A percentile compares a stretch with the other conserved stretches of the same genome.
These are phyloP conservation scores for Gossypium aridum DNA, from an alignment of 441 rosid genomes.

Conservation along the genomic window DNA sequence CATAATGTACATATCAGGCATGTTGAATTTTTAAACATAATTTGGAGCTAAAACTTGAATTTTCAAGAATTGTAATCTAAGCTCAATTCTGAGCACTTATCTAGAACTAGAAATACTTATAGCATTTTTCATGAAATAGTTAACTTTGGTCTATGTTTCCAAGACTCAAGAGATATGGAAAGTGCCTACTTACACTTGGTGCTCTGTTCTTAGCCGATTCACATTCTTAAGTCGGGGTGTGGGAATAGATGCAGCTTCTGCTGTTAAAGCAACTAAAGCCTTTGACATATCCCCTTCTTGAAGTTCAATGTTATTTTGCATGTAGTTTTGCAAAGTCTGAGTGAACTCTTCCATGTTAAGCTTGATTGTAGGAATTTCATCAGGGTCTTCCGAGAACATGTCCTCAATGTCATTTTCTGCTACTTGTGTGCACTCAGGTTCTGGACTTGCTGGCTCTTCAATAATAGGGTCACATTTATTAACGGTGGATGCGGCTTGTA, in stretches of 20 bases:
- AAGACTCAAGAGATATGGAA: slow-evolving; percentile 4
- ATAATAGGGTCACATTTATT: slow-evolving; percentile 48
- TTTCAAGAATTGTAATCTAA: background rate
- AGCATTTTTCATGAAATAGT: slow-evolving; percentile 4
- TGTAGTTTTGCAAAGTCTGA: slow-evolving; percentile 40
- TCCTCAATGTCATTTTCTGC: slow-evolving; percentile 54
- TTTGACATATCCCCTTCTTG: slow-evolving; percentile 48
- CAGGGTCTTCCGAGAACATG: slow-evolving; percentile 46
- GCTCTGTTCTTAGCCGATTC: slow-evolving; percentile 50
- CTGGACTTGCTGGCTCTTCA: slow-evolving; percentile 68
- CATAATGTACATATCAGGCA: background rate
- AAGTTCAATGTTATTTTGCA: slow-evolving; percentile 46
- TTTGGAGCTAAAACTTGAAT: background rate
- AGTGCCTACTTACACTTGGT: slow-evolving; percentile 46
- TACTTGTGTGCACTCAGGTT: slow-evolving; percentile 33
- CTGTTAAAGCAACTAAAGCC: slow-evolving; percentile 49
- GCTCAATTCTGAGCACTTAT: slow-evolving; percentile 12
- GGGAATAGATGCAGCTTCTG: slow-evolving; percentile 44
- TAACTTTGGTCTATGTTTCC: background rate
- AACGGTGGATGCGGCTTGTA: slow-evolving; percentile 19
- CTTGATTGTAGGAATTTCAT: slow-evolving; percentile 54
- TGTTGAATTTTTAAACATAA: background rate
- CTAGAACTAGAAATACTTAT: slow-evolving; percentile 3
- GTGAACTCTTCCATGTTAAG: slow-evolving; percentile 48
- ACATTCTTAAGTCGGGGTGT: slow-evolving; percentile 33